Evolutionary conservation across 1,284 basidiomycete genomes (phyloP).

Genomic region (Naganishia albida): DNA sequence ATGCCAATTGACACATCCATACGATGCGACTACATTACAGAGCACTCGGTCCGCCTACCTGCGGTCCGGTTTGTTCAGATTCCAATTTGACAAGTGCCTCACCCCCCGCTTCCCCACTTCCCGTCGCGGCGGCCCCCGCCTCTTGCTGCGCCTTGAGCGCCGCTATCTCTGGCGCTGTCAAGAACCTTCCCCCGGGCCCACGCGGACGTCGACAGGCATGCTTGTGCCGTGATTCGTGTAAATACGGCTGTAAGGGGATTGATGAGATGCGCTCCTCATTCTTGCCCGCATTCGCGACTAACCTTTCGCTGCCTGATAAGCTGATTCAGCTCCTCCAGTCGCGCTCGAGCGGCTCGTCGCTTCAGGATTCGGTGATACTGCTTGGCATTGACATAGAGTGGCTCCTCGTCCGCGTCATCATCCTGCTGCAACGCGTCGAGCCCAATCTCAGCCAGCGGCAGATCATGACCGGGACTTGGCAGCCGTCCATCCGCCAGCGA

Average conservation of each 20-base stretch:
- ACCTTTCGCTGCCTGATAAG: constrained; percentile 90
- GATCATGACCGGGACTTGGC: background rate
- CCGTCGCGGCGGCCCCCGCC: background rate
- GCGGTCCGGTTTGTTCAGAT: background rate
- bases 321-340: constrained; percentile 87
- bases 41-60: too few relatives aligned
- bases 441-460: background rate
- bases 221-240: constrained; percentile 95
- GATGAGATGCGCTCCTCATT: background rate
- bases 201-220: constrained; percentile 96
- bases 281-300: constrained; percentile 34
- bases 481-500: background rate
- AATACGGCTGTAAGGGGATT: constrained; percentile 71
- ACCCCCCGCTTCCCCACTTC: background rate
- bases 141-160: constrained; percentile 50
- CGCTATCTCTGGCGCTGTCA: constrained; percentile 86
- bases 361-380: constrained; percentile 97
- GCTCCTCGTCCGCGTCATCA: constrained; percentile 71
- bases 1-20: too few relatives aligned
- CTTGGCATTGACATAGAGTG: constrained; percentile 95
- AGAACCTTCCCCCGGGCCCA: constrained; percentile 93
- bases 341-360: constrained; percentile 78
- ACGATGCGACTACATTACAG: background rate
- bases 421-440: constrained; percentile 21
- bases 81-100: constrained; percentile 4